Evolutionary conservation across 371 early-diverging fungal genomes (phyloP), one percentile per base, ranked within the genome.

Genomic region (Lichtheimia ramosa): DNA sequence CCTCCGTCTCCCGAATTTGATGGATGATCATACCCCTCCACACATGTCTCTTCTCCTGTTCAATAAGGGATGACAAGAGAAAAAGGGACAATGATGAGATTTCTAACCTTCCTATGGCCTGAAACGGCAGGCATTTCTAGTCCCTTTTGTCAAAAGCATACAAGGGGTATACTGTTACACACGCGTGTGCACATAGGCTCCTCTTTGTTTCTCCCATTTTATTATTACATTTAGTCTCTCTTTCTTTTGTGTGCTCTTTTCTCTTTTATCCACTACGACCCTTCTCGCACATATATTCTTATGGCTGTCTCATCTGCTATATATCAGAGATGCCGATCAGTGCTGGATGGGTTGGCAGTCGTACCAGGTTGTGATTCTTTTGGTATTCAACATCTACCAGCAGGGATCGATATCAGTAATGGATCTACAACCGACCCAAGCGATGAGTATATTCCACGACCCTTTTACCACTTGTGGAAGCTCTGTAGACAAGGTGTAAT

Each of bases 401-500:
- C 18, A 16, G n/a, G n/a, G n/a, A 51, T 27, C 27, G 16, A 24
- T 34, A 49, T 1, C 54, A n/a, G 23, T 61, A 61, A 62, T 68
- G 54, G n/a, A 12, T 28, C 28, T 43, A 28, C 28, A 59, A 62
- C 48, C 48, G 18, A 41, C 42, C 18, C 13, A 1, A 24, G 34
- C 34, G 12, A 42, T 6, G 12, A 53, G 16, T 51, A 54, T 24
- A 57, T 46, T 43, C 57, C 48, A 43, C 15, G 21, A 34, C 55
- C 61, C n/a, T 23, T 53, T 13, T 56, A 62, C 50, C 57, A 89
- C 41, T 81, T 98, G 46, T 96, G 94, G 95, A 74, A 83, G 48
- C 89, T 92, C 50, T 93, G 94, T 77, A 87, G 93, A 46, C 83
- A 93, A 54, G 98, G 97, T 3, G 82, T 87, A n/a, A 90, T 92